Evolutionary conservation across 2,329 filamentous ascomycete genomes (phyloP).

Genomic region (Xylaria polymorpha): DNA sequence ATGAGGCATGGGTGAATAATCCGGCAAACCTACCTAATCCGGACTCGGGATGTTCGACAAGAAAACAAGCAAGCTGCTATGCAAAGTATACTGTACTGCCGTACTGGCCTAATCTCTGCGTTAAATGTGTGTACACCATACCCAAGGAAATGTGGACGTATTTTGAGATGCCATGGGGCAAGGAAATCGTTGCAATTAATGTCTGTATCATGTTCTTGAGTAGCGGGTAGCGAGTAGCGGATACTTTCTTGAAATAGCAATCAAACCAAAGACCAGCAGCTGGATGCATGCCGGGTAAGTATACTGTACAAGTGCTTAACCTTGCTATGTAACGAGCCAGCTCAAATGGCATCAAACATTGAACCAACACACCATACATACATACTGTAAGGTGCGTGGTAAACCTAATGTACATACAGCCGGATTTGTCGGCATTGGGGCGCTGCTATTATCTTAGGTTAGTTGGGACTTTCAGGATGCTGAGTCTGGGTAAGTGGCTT

Average conservation of each 20-base stretch:
- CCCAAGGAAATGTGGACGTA: not conserved
- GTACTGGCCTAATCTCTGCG: not conserved
- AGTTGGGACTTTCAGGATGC: not conserved
- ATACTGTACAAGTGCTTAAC: not conserved
- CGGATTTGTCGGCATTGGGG: constrained; percentile 21
- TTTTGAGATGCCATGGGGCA: not conserved
- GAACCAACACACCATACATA: not conserved
- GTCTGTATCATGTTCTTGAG: not conserved
- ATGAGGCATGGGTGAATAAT: constrained; percentile 28
- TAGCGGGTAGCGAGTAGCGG: constrained; percentile 4
- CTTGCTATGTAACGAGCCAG: not conserved
- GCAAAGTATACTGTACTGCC: not conserved
- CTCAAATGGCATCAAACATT: not conserved
- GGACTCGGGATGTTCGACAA: not conserved
- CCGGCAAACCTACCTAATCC: constrained; percentile 13
- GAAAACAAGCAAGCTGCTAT: not conserved
- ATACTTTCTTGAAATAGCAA: constrained; percentile 27
- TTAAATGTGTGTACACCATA: not conserved
- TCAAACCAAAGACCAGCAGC: not conserved
- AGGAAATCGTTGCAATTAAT: not conserved
- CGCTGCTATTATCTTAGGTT: constrained; percentile 12
- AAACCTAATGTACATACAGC: too few species aligned
- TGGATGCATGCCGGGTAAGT: constrained; percentile 10
- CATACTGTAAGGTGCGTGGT: too few species aligned
- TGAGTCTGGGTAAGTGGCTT: not conserved